Percentiles rank a stretch among this genome's conserved stretches.
These are phyloP conservation scores for Vaccinium myrtillus DNA, from an alignment of 148 eudicot genomes.

Conservation along the genomic window DNA sequence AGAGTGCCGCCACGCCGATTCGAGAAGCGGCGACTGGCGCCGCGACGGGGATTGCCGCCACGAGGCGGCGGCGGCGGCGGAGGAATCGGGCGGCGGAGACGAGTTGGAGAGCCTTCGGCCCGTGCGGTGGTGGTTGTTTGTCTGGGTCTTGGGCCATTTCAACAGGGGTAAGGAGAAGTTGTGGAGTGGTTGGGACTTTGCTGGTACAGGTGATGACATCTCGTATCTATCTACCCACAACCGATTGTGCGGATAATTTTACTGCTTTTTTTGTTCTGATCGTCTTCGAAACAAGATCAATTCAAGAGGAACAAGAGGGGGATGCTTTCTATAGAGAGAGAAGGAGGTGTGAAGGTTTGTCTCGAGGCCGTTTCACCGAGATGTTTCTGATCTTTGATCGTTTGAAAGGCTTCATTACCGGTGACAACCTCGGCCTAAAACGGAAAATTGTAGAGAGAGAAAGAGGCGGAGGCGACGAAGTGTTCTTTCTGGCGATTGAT, in stretches of 20 bases:
- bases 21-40: conserved; percentile 1
- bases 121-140: conserved; percentile 15
- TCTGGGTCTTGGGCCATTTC: conserved; percentile 29
- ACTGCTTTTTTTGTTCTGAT: neutral
- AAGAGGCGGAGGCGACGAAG: neutral
- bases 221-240: neutral
- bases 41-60: conserved; percentile 13
- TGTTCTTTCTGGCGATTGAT: neutral
- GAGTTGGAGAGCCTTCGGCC: conserved; percentile 21
- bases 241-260: no score
- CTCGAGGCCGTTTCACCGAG: neutral
- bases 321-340: no score
- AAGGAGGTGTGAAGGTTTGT: neutral
- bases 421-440: neutral
- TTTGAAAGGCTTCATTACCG: conserved; percentile 1
- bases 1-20: conserved; percentile 14
- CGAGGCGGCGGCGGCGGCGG: conserved; percentile 13
- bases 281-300: neutral
- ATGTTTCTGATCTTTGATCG: neutral
- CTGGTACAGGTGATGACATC: conserved; percentile 34
- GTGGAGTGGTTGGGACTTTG: conserved; percentile 45
- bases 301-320: no score
- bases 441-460: neutral
- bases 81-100: conserved; percentile 20
- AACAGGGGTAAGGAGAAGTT: conserved; percentile 34